Percentiles rank a stretch among this genome's conserved stretches.
phyloP scores from a whole-genome alignment of 2,329 filamentous ascomycete species.

The Daldinia sp. region DNA sequence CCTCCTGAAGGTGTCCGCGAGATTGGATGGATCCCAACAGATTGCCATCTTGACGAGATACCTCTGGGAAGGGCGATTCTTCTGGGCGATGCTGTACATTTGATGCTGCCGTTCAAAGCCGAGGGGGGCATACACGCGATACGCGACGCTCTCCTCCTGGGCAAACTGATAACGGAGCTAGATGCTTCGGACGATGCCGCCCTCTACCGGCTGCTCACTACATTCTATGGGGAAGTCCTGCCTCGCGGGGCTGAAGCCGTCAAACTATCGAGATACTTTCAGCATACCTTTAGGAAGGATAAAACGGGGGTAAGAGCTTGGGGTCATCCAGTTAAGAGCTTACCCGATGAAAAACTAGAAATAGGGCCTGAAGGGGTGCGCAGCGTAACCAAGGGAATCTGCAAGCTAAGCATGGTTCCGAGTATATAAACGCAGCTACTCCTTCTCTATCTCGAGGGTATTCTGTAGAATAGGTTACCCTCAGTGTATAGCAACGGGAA shows the following conservation, averaged over 20 bases:
- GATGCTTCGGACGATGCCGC: slow-evolving; percentile 30
- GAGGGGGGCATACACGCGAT: slow-evolving; percentile 41
- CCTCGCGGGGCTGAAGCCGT: slow-evolving; percentile 47
- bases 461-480: not conserved
- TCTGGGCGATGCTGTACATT: slow-evolving; percentile 40
- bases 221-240: slow-evolving; percentile 46
- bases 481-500: too few species aligned
- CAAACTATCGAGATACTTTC: slow-evolving; percentile 37
- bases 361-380: slow-evolving; percentile 35
- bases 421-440: slow-evolving; percentile 18
- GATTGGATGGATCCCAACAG: slow-evolving; percentile 35
- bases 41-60: slow-evolving; percentile 36
- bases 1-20: slow-evolving; percentile 28
- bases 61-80: slow-evolving; percentile 36
- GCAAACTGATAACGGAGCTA: slow-evolving; percentile 41
- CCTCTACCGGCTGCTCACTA: slow-evolving; percentile 36
- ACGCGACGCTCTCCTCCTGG: slow-evolving; percentile 62
- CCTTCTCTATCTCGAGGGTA: not conserved
- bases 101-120: slow-evolving; percentile 42
- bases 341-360: slow-evolving; percentile 36
- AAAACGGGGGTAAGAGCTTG: slow-evolving; percentile 32
- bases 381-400: slow-evolving; percentile 35
- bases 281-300: slow-evolving; percentile 36
- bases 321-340: slow-evolving; percentile 35
- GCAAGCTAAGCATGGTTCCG: slow-evolving; percentile 36